These are phyloP conservation scores for Hymenochaete sp. DNA, from an alignment of 1,284 basidiomycete species.

Conservation along the genomic window DNA sequence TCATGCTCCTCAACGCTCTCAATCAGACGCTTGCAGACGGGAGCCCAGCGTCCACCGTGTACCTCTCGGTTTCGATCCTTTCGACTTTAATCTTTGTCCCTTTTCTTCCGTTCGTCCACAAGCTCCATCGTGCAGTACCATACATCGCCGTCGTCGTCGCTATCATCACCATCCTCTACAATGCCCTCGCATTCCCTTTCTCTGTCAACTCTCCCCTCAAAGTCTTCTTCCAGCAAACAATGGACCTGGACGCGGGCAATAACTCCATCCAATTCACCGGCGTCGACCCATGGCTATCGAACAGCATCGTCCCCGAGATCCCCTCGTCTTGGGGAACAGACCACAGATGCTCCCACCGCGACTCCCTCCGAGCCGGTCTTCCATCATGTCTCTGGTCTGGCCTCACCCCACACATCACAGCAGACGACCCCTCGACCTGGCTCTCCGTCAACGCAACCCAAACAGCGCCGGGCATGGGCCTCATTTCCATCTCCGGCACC, in stretches of 20 bases:
- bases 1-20: conserved; percentile 42
- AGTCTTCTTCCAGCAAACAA: conserved; percentile 55
- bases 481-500: conserved; percentile 38
- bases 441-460: conserved; percentile 27
- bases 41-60: conserved; percentile 47
- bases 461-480: conserved; percentile 33
- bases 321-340: conserved; percentile 40
- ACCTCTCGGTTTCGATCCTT: conserved; percentile 36
- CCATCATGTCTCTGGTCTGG: conserved; percentile 32
- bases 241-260: conserved; percentile 33
- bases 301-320: conserved; percentile 38
- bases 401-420: conserved; percentile 19
- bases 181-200: conserved; percentile 54
- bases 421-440: conserved; percentile 21
- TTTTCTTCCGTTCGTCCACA: conserved; percentile 52
- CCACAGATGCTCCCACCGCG: conserved; percentile 20
- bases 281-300: conserved; percentile 35
- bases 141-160: conserved; percentile 36
- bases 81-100: conserved; percentile 48
- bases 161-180: conserved; percentile 35
- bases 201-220: conserved; percentile 51
- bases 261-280: conserved; percentile 39
- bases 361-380: conserved; percentile 18
- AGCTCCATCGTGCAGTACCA: conserved; percentile 41
- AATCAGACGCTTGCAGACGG: conserved; percentile 61